These are phyloP conservation scores for Macrolepiota dolichaula DNA, from an alignment of 768 basidiomycete species.

Conservation along the genomic window DNA sequence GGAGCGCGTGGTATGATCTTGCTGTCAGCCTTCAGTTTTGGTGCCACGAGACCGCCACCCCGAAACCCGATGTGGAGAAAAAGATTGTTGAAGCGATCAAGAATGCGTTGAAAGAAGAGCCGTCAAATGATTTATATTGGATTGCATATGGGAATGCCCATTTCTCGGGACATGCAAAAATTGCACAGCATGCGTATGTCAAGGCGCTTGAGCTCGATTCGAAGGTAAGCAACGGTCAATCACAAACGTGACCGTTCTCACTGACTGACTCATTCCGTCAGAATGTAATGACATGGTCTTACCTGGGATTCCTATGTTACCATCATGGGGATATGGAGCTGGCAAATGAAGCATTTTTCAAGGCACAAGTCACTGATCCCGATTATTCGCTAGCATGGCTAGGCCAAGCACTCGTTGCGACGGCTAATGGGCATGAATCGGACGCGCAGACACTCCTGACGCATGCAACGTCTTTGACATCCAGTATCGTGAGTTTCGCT, in stretches of 20 bases:
- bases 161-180: constrained; percentile 62
- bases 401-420: constrained; percentile 78
- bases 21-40: constrained; percentile 58
- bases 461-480: constrained; percentile 63
- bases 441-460: constrained; percentile 71
- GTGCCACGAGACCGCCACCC: constrained; percentile 24
- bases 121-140: constrained; percentile 77
- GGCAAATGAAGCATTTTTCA: constrained; percentile 81
- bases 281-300: constrained; percentile 80
- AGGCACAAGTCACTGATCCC: constrained; percentile 89
- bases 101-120: constrained; percentile 70
- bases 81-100: constrained; percentile 54
- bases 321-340: constrained; percentile 75
- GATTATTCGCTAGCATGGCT: constrained; percentile 89
- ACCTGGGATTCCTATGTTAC: constrained; percentile 84
- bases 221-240: constrained; percentile 43
- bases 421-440: constrained; percentile 47
- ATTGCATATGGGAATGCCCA: constrained; percentile 73
- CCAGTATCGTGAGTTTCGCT: constrained; percentile 48
- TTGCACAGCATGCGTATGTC: constrained; percentile 90
- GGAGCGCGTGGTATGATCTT: constrained; percentile 74
- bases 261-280: constrained; percentile 23
- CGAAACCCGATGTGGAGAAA: constrained; percentile 24
- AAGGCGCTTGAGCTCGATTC: constrained; percentile 81
- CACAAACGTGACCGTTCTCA: not conserved